phyloP scores from a whole-genome alignment of 768 basidiomycete species.

The Paxillus ammoniavirescens region DNA sequence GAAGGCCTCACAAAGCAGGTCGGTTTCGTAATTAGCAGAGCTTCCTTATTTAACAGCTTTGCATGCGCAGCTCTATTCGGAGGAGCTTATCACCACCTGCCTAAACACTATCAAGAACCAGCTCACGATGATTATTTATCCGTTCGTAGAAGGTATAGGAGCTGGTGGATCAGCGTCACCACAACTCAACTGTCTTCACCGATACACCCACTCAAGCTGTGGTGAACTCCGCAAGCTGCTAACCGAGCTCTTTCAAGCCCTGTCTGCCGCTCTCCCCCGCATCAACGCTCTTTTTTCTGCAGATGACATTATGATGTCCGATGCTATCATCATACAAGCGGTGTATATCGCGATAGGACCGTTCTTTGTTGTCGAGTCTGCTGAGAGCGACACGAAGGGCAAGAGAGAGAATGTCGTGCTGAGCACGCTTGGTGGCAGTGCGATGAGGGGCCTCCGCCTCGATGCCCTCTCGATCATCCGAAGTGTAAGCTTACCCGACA shows the following conservation, averaged over 20 bases:
- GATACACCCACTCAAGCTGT: conserved; percentile 36
- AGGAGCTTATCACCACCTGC: conserved; percentile 85
- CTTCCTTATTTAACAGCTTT: conserved; percentile 2
- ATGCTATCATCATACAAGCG: conserved; percentile 86
- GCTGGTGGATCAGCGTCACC: conserved; percentile 40
- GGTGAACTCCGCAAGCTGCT: conserved; percentile 46
- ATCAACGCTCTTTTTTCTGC: conserved; percentile 74
- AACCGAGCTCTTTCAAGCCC: conserved; percentile 69
- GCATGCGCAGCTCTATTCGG: conserved; percentile 74
- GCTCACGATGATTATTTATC: conserved; percentile 77
- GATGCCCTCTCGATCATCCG: conserved; percentile 84
- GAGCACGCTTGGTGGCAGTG: conserved; percentile 69
- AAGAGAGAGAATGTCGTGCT: conserved; percentile 58
- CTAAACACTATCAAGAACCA: conserved; percentile 76
- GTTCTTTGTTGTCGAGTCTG: conserved; percentile 82
- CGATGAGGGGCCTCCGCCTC: conserved; percentile 78
- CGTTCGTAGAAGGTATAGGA: conserved; percentile 75
- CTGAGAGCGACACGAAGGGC: conserved; percentile 53
- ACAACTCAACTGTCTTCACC: conserved; percentile 51
- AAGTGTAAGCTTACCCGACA: conserved; percentile 52
- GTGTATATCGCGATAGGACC: conserved; percentile 94
- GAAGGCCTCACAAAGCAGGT: conserved; percentile 89
- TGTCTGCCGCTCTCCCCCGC: conserved; percentile 69
- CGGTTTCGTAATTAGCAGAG: conserved; percentile 14
- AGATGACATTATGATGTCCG: conserved; percentile 72